Evolutionary conservation across 306 rosid species (phyloP), one percentile per base, ranked within the genome.

Genomic region (Quercus wislizeni): DNA sequence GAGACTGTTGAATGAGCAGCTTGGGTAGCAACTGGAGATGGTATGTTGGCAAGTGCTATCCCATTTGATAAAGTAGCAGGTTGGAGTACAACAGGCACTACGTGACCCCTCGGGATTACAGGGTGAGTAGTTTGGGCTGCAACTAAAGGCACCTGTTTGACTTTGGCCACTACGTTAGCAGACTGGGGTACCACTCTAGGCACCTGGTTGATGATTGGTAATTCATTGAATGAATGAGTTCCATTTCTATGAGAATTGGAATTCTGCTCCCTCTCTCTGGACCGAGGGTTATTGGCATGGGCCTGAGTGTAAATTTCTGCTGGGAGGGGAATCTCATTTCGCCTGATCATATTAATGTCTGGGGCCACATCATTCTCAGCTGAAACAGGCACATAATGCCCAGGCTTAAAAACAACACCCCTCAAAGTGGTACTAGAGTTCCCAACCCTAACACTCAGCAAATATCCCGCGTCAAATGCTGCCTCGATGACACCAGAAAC

Each of bases 401-500:
- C 99, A 41, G 96, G 91, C 88, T 86, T 95, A 81, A 95, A 90
- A 80, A 95, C 92, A 64, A 92, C 84, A 58, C 99, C 99, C 84
- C 91, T 91, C 88, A 95, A 82, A 80, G 87, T 88, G 68, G 90
- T 85, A 74, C 83, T 90, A 49, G 94, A 85, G 71, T 89, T 84
- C 67, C 89, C 98, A 79, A 90, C 94, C 88, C 82, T 89, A 81
- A 93, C 97, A 69, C 90, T 85, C 63, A 95, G 90, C 80, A 95
- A 81, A 89, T 89, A 95, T 82, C 99, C 99, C 23, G 95, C 99
- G 43, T 95, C 98, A 82, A 95, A 95, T 76, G 85, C 89, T 30
- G 92, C 99, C 83, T 95, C 99, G 71, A 95, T 71, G 54, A 95
- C 93, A 78, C 99, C 97, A 56, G 92, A 86, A 55, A 95, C 97